phyloP scores from a whole-genome alignment of 441 rosid species.

The Mallotus repandus region DNA sequence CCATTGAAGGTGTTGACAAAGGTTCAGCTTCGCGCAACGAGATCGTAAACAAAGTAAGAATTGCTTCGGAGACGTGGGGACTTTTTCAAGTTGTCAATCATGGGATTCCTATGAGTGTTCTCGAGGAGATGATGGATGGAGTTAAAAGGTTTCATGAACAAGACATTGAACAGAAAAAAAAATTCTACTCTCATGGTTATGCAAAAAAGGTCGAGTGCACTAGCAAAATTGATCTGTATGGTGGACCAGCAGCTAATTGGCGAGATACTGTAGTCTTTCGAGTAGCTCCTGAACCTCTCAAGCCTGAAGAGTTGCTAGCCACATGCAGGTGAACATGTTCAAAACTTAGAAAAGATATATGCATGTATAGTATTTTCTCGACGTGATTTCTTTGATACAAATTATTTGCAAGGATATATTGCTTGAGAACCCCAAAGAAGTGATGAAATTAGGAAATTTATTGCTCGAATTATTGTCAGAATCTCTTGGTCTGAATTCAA shows the following conservation, averaged over 20 bases:
- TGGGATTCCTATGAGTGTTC: conserved; percentile 25
- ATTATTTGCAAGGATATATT: conserved; percentile 19
- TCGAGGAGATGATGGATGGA: conserved; percentile 22
- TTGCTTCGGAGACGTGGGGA: conserved; percentile 36
- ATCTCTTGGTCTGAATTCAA: conserved; percentile 39
- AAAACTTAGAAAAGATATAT: no score
- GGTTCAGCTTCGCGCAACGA: conserved; percentile 8
- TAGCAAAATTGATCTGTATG: conserved; percentile 27
- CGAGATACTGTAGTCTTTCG: conserved; percentile 20
- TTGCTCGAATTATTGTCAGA: conserved; percentile 45
- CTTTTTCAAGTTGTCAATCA: conserved; percentile 42
- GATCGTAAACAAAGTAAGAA: conserved; percentile 17
- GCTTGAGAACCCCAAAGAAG: conserved; percentile 29
- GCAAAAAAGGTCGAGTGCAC: neutral
- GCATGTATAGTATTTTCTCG: neutral
- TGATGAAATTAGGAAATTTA: conserved; percentile 26
- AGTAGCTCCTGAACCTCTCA: conserved; percentile 14
- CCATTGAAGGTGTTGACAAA: conserved; percentile 9
- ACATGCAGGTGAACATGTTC: conserved; percentile 2
- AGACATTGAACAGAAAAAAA: conserved; percentile 21
- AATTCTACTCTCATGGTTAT: conserved; percentile 21
- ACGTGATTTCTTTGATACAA: neutral
- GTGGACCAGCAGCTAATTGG: conserved; percentile 20
- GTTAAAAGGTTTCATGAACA: conserved; percentile 26
- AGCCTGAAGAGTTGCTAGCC: conserved; percentile 16